Evolutionary conservation across 345 rosid species (phyloP).

Genomic region (Limnanthes douglasii): DNA sequence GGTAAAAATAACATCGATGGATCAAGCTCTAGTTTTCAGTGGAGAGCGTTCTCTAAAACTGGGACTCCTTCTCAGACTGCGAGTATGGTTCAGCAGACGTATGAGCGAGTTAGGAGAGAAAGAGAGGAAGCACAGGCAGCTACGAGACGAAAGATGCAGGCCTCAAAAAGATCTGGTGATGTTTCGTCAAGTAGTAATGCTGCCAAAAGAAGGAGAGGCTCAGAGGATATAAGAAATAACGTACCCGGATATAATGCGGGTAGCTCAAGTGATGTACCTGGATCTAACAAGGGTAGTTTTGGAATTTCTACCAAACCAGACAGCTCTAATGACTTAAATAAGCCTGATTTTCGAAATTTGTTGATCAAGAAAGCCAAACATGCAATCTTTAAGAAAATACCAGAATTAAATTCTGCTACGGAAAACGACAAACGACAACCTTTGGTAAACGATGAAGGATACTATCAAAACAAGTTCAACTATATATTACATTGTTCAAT

Average conservation of each 20-base stretch:
- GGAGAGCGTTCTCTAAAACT: slow-evolving; percentile 20
- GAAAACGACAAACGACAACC: slow-evolving; percentile 9
- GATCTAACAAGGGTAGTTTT: slow-evolving; percentile 9
- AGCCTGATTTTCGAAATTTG: slow-evolving; percentile 25
- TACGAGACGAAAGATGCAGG: slow-evolving; percentile 18
- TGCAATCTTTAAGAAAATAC: slow-evolving; percentile 21
- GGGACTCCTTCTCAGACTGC: slow-evolving; percentile 30
- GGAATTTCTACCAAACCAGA: slow-evolving; percentile 13
- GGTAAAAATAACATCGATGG: slow-evolving; percentile 7
- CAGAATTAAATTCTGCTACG: slow-evolving; percentile 13
- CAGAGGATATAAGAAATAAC: slow-evolving; percentile 19
- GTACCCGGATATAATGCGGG: slow-evolving; percentile 7
- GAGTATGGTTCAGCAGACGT: slow-evolving; percentile 33
- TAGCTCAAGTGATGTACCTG: slow-evolving; percentile 5
- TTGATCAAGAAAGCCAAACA: slow-evolving; percentile 33
- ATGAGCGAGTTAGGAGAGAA: slow-evolving; percentile 41
- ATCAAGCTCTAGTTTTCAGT: slow-evolving; percentile 10
- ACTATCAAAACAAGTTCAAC: slow-evolving; percentile 5
- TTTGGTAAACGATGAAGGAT: slow-evolving; percentile 5
- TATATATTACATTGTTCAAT: too few species aligned
- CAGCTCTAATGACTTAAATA: slow-evolving; percentile 20
- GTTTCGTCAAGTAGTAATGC: slow-evolving; percentile 5
- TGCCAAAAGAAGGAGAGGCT: slow-evolving; percentile 29
- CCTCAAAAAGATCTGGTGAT: slow-evolving; percentile 22
- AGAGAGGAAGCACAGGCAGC: slow-evolving; percentile 34